Conservation (phyloP, 2,329 filamentous ascomycete species). For the Apiospora malaysiana region DNA sequence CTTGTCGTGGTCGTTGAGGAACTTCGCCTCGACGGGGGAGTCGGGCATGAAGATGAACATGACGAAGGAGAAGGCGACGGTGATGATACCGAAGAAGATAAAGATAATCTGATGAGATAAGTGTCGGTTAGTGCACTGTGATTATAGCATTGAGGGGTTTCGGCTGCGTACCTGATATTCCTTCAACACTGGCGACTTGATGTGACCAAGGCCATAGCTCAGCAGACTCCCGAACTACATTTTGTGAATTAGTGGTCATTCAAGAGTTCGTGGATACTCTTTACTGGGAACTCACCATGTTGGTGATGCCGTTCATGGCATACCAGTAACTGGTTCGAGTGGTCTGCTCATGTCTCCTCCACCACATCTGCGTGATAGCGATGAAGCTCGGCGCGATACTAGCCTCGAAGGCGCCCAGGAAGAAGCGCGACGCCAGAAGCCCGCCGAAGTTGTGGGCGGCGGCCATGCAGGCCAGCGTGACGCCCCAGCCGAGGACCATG, state of each 20-base stretch:
- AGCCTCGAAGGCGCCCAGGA: conserved; percentile 63
- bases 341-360: conserved; percentile 63
- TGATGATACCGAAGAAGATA: conserved; percentile 58
- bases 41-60: conserved; percentile 57
- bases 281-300: conserved; percentile 46
- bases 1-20: conserved; percentile 57
- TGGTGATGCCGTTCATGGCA: conserved; percentile 64
- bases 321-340: conserved; percentile 64
- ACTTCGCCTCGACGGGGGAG: conserved; percentile 56
- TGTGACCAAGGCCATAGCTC: conserved; percentile 64
- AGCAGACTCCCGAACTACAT: conserved; percentile 57
- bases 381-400: conserved; percentile 57
- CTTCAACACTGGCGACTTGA: conserved; percentile 52
- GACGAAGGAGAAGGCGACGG: conserved; percentile 51
- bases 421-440: conserved; percentile 58
- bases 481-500: conserved; percentile 58
- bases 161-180: conserved; percentile 35
- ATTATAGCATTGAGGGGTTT: neutral
- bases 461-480: conserved; percentile 57
- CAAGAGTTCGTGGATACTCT: neutral
- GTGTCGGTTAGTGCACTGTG: conserved; percentile 7
- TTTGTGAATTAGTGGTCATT: conserved; percentile 24
- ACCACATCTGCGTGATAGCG: conserved; percentile 68
- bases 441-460: conserved; percentile 55
- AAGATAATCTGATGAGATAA: conserved; percentile 55